Evolutionary conservation across 306 rosid genomes (phyloP).

Genomic region (Cicer chorassanicum): DNA sequence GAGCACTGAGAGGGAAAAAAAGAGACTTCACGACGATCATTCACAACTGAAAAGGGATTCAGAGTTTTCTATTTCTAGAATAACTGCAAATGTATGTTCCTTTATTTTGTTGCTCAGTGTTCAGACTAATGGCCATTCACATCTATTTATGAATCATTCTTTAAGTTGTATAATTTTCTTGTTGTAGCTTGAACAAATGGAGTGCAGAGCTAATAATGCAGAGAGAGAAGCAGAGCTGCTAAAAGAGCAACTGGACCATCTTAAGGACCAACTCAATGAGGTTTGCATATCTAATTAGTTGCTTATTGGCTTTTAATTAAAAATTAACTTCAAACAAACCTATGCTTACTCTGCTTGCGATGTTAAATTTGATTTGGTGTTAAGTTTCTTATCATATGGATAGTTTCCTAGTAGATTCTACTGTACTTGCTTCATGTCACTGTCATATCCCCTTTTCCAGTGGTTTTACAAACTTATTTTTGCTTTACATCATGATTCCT

Average conservation of each 20-base stretch:
- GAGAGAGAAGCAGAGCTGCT: constrained; percentile 76
- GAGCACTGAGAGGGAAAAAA: constrained; percentile 67
- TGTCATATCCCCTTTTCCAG: constrained; percentile 14
- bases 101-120: constrained; percentile 29
- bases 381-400: constrained; percentile 30
- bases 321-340: constrained; percentile 15
- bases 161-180: constrained; percentile 43
- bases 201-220: constrained; percentile 74
- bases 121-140: constrained; percentile 25
- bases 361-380: constrained; percentile 35
- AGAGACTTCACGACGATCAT: constrained; percentile 60
- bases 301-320: constrained; percentile 31
- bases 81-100: constrained; percentile 67
- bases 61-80: constrained; percentile 70
- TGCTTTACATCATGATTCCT: constrained; percentile 33
- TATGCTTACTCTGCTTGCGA: constrained; percentile 4
- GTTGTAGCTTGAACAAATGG: constrained; percentile 79
- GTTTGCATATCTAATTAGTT: constrained; percentile 52
- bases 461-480: constrained; percentile 27
- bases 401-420: constrained; percentile 35
- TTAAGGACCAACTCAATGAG: constrained; percentile 71
- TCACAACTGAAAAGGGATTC: constrained; percentile 71
- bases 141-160: neutral
- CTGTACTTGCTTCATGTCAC: constrained; percentile 35
- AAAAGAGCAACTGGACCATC: constrained; percentile 69